phyloP scores from a whole-genome alignment of 176 grass and related monocot genomes.

The Neostapfia colusana region DNA sequence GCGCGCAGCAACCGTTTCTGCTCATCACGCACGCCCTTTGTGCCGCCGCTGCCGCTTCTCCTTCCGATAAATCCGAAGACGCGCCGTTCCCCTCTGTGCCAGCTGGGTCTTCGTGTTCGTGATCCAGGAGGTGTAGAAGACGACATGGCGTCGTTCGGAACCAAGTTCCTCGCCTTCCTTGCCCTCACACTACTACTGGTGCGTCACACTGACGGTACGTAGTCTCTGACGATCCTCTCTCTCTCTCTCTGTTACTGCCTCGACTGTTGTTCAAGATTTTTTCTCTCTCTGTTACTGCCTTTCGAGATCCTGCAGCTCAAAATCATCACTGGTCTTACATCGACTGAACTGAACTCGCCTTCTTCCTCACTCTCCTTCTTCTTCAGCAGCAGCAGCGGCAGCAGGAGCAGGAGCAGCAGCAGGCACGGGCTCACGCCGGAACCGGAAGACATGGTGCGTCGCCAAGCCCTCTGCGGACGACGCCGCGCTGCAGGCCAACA shows the following conservation, averaged over 20 bases:
- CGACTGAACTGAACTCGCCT: not conserved
- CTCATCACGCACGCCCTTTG: slow-evolving; percentile 46
- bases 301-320: not conserved
- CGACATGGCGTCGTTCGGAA: slow-evolving; percentile 18
- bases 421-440: not conserved
- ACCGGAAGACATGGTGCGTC: slow-evolving; percentile 63
- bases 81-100: not conserved
- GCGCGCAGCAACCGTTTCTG: slow-evolving; percentile 37
- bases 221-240: too few relatives aligned
- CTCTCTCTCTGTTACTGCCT: not conserved
- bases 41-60: not conserved
- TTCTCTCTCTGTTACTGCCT: not conserved
- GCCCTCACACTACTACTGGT: slow-evolving; percentile 27
- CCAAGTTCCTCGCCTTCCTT: not conserved
- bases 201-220: not conserved
- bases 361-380: not conserved
- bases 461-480: slow-evolving; percentile 36
- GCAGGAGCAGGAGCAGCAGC: not conserved
- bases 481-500: slow-evolving; percentile 37
- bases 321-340: not conserved
- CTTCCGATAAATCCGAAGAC: slow-evolving; percentile 7
- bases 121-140: not conserved
- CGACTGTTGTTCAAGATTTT: not conserved
- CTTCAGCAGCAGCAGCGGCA: not conserved
- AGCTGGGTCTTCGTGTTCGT: not conserved